Evolutionary conservation across 2,329 filamentous ascomycete species (phyloP).

Genomic region (Fusarium buxicola): DNA sequence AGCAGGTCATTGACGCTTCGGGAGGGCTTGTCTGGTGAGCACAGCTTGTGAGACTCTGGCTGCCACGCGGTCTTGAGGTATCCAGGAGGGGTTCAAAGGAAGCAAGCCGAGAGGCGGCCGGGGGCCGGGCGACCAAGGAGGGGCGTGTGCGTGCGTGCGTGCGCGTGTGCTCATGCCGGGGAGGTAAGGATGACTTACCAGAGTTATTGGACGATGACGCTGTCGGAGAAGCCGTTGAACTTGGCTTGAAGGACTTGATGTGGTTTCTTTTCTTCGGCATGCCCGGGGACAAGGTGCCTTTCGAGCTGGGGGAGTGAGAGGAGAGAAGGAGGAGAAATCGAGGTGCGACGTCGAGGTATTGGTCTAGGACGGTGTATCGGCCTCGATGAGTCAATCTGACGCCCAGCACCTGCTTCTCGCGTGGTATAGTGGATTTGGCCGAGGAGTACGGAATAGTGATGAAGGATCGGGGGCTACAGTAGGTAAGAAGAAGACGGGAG

Average conservation of each 20-base stretch:
- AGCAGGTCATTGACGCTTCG: constrained; percentile 70
- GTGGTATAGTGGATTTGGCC: constrained; percentile 14
- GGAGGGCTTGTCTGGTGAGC: constrained; percentile 49
- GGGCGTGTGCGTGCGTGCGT: constrained; percentile 29
- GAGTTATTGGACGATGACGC: constrained; percentile 41
- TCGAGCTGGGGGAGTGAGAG: constrained; percentile 25
- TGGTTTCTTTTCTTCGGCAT: constrained; percentile 75
- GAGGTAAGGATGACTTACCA: constrained; percentile 40
- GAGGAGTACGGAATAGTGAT: constrained; percentile 21
- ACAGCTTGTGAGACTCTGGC: constrained; percentile 45
- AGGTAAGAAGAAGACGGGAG: no score
- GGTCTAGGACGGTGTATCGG: constrained; percentile 32
- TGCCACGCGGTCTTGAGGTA: constrained; percentile 45
- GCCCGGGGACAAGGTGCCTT: constrained; percentile 44
- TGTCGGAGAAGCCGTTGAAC: constrained; percentile 62
- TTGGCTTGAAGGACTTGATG: constrained; percentile 68
- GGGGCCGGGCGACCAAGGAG: constrained; percentile 29
- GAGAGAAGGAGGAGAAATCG: constrained; percentile 15
- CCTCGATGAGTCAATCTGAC: constrained; percentile 35
- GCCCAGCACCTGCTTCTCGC: constrained; percentile 15
- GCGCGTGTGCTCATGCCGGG: constrained; percentile 16
- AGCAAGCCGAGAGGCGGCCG: constrained; percentile 43
- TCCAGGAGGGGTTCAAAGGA: constrained; percentile 34
- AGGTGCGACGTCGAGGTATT: constrained; percentile 34
- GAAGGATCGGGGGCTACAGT: constrained; percentile 12